These are phyloP conservation scores for Dryadomyces quercus-mongolicae DNA, from an alignment of 2,329 filamentous ascomycete species.

Conservation along the genomic window DNA sequence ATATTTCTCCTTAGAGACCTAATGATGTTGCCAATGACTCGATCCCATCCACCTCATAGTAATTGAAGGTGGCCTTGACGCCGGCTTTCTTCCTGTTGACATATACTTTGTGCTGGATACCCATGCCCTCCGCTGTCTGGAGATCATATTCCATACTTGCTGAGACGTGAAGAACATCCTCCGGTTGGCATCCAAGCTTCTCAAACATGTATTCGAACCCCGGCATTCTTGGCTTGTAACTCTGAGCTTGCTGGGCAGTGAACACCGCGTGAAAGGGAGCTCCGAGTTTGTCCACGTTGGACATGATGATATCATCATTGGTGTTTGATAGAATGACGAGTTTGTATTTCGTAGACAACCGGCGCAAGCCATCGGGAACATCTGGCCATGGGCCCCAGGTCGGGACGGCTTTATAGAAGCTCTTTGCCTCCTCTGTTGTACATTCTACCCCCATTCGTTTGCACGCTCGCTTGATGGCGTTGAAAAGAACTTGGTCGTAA, in stretches of 20 bases:
- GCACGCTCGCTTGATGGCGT: background rate
- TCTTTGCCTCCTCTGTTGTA: background rate
- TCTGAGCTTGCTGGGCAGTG: constrained; percentile 1
- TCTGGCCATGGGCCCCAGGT: constrained; percentile 1
- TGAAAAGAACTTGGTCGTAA: background rate
- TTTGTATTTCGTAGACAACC: background rate
- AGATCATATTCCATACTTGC: constrained; percentile 1
- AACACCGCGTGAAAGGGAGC: background rate
- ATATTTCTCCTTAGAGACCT: background rate
- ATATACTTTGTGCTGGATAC: background rate
- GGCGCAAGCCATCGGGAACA: background rate
- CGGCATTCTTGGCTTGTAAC: constrained; percentile 2
- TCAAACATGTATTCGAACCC: constrained; percentile 1
- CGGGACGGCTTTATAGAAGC: constrained; percentile 1
- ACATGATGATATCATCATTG: background rate
- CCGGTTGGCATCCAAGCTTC: background rate
- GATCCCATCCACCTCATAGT: constrained; percentile 1
- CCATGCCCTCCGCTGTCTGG: background rate
- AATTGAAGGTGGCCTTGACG: background rate
- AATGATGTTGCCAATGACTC: background rate
- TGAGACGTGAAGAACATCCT: constrained; percentile 1
- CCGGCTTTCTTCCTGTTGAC: background rate
- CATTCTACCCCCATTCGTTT: background rate
- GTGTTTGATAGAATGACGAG: constrained; percentile 3
- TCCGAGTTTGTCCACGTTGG: constrained; percentile 1